These are phyloP conservation scores for Immersiporthe knoxdaviesiana DNA, from an alignment of 2,329 filamentous ascomycete species.

Conservation along the genomic window DNA sequence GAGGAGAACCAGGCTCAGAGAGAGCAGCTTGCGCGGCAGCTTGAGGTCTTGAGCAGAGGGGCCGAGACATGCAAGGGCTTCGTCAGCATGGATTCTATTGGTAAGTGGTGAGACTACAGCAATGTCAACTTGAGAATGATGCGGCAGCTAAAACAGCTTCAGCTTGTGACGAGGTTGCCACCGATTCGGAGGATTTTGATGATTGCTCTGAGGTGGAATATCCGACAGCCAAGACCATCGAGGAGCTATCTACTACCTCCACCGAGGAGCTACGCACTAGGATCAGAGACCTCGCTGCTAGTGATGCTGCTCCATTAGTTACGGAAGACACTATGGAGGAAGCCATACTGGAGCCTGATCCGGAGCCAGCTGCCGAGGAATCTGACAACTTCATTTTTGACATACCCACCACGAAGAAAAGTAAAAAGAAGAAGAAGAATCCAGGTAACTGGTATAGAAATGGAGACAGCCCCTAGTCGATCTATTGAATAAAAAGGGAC, in stretches of 20 bases:
- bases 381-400: too few species aligned
- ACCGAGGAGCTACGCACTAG: too few species aligned
- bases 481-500: too few species aligned
- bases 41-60: slow-evolving; percentile 43
- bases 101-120: neutral
- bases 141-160: neutral
- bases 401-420: too few species aligned
- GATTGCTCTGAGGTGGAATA: neutral
- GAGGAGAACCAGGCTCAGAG: slow-evolving; percentile 42
- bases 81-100: neutral
- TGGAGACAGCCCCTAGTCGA: too few species aligned
- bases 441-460: too few species aligned
- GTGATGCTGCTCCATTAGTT: neutral
- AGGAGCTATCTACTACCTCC: too few species aligned
- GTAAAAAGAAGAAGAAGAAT: too few species aligned
- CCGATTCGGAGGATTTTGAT: neutral
- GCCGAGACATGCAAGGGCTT: slow-evolving; percentile 45
- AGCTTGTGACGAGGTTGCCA: neutral
- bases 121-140: neutral
- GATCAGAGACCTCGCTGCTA: neutral
- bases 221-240: neutral
- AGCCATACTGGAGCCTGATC: neutral
- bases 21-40: slow-evolving; percentile 42
- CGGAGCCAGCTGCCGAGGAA: neutral
- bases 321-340: neutral